Percentiles rank a stretch among this genome's conserved stretches.
phyloP scores from a whole-genome alignment of 2,329 filamentous ascomycete species.

The Exophiala phaeomuriformis region DNA sequence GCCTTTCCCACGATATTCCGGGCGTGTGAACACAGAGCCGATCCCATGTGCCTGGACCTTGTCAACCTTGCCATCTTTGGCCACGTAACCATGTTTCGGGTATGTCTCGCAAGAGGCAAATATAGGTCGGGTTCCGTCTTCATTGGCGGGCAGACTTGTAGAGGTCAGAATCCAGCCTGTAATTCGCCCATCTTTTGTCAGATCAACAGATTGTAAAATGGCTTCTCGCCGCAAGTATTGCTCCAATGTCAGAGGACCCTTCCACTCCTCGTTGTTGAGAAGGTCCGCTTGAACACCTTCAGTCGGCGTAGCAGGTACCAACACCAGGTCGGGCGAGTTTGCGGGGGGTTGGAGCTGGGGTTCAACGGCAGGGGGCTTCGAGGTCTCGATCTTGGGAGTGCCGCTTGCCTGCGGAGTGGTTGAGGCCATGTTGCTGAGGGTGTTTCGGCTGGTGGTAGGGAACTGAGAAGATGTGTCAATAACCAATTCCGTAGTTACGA shows the following conservation, averaged over 20 bases:
- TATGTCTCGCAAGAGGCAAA: constrained; percentile 54
- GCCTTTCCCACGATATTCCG: constrained; percentile 59
- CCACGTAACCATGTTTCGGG: constrained; percentile 40
- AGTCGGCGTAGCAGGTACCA: constrained; percentile 49
- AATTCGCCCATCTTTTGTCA: constrained; percentile 50
- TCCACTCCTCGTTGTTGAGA: constrained; percentile 52
- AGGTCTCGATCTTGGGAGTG: not conserved
- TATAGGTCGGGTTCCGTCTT: constrained; percentile 39
- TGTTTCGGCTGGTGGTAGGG: not conserved
- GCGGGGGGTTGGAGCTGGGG: constrained; percentile 39
- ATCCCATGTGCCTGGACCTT: constrained; percentile 60
- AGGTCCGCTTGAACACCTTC: constrained; percentile 48
- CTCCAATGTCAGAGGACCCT: constrained; percentile 47
- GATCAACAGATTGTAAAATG: constrained; percentile 43
- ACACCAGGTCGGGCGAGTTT: constrained; percentile 45
- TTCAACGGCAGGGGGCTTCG: constrained; percentile 29
- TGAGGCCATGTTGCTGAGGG: constrained; percentile 8
- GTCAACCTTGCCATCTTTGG: constrained; percentile 42
- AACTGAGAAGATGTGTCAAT: too few species aligned
- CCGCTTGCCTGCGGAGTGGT: not conserved
- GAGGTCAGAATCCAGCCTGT: constrained; percentile 56
- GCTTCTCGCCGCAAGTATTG: constrained; percentile 54
- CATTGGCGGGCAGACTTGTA: constrained; percentile 30
- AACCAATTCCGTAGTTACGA: too few species aligned
- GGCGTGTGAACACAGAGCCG: constrained; percentile 69